These are phyloP conservation scores for Cercophora sp. DNA, from an alignment of 495 filamentous ascomycete genomes.

Conservation along the genomic window DNA sequence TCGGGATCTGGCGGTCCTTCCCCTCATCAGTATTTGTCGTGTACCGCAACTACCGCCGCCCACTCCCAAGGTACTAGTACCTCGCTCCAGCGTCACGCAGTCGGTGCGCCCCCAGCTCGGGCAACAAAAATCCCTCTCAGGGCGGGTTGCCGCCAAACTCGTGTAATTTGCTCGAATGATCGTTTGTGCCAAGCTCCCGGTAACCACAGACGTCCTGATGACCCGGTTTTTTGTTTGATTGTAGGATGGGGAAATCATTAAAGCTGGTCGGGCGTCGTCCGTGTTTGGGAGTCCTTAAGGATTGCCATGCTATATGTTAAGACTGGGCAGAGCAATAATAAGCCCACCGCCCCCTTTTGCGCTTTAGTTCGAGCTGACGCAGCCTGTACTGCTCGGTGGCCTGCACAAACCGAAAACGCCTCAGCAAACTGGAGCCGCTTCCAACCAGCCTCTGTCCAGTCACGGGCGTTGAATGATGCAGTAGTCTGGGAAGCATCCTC, in stretches of 20 bases:
- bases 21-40: conserved; percentile 14
- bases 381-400: conserved; percentile 4
- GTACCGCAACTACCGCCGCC: conserved; percentile 12
- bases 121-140: conserved; percentile 1
- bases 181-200: conserved; percentile 15
- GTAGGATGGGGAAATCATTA: conserved; percentile 1
- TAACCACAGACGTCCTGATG: conserved; percentile 13
- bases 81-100: conserved; percentile 21
- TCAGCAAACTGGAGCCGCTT: too few species aligned
- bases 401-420: background rate
- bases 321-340: conserved; percentile 11
- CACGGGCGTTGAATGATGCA: too few species aligned
- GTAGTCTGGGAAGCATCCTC: too few species aligned
- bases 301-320: conserved; percentile 19
- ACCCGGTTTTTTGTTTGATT: conserved; percentile 21
- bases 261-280: background rate
- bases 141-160: background rate
- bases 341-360: conserved; percentile 14
- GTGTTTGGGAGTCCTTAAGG: conserved; percentile 15
- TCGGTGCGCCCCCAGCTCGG: conserved; percentile 5
- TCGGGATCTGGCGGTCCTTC: conserved; percentile 23
- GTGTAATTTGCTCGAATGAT: background rate
- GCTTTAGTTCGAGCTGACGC: conserved; percentile 11
- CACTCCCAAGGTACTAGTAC: conserved; percentile 7
- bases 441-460: too few species aligned